Evolutionary conservation across 768 basidiomycete species (phyloP).

Genomic region (Leccinum variicolor): DNA sequence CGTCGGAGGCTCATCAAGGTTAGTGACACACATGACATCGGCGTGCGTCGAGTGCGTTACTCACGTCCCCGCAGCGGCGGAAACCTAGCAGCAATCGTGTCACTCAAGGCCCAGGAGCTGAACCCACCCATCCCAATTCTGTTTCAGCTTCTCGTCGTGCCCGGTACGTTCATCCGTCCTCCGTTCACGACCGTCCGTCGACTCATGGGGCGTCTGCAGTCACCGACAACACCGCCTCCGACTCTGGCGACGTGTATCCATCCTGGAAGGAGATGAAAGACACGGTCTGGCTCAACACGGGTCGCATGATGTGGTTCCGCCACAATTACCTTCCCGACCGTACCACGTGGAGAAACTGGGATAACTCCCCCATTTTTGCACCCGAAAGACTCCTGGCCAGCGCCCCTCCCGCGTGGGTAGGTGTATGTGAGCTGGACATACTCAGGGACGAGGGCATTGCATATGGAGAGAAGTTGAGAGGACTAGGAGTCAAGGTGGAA

Average conservation of each 20-base stretch:
- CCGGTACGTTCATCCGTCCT: conserved; percentile 28
- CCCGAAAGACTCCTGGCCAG: conserved; percentile 50
- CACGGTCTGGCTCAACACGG: conserved; percentile 57
- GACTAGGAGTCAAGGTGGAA: conserved; percentile 51
- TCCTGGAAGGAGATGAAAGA: conserved; percentile 58
- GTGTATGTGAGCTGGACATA: conserved; percentile 63
- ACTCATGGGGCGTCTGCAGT: conserved; percentile 31
- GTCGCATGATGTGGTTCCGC: conserved; percentile 70
- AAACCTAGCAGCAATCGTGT: conserved; percentile 63
- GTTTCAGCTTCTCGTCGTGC: conserved; percentile 70
- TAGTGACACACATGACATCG: not conserved
- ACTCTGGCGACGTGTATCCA: conserved; percentile 33
- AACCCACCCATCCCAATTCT: conserved; percentile 50
- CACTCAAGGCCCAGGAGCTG: conserved; percentile 55
- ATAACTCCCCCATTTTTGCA: conserved; percentile 69
- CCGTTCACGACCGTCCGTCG: not conserved
- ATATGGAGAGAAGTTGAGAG: conserved; percentile 55
- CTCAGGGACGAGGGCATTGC: conserved; percentile 62
- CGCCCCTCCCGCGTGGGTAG: conserved; percentile 59
- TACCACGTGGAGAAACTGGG: conserved; percentile 60
- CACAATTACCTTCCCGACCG: conserved; percentile 62
- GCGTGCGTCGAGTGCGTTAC: not conserved
- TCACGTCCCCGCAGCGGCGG: conserved; percentile 47
- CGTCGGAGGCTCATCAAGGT: conserved; percentile 71
- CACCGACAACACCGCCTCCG: conserved; percentile 62